A percentile compares a stretch with the other conserved stretches of the same genome.
These are phyloP conservation scores for Pseudomassariella vexata DNA, from an alignment of 2,329 filamentous ascomycete genomes.

Conservation along the genomic window DNA sequence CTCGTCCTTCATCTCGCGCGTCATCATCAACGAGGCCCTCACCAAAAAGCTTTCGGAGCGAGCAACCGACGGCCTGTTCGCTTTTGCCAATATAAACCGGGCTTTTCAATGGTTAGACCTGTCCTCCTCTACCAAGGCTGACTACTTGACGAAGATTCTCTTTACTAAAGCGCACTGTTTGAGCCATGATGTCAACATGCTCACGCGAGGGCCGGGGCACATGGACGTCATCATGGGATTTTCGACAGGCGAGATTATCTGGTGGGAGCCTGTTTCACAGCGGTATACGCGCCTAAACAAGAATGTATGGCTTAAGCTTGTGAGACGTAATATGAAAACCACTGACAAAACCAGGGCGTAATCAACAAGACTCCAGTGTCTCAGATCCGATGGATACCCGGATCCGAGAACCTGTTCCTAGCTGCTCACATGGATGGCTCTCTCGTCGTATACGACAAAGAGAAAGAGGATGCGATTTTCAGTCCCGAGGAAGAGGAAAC, in stretches of 20 bases:
- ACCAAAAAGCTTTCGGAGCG: slow-evolving; percentile 76
- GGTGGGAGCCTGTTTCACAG: slow-evolving; percentile 96
- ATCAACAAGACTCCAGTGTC: slow-evolving; percentile 84
- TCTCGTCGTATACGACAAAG: slow-evolving; percentile 91
- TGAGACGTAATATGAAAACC: slow-evolving; percentile 2
- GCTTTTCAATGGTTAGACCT: slow-evolving; percentile 96
- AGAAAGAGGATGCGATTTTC: slow-evolving; percentile 64
- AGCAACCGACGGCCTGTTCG: slow-evolving; percentile 72
- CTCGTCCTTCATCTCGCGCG: slow-evolving; percentile 95
- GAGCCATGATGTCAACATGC: slow-evolving; percentile 84
- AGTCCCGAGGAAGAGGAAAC: slow-evolving; percentile 26
- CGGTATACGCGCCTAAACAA: slow-evolving; percentile 96
- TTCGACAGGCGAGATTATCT: slow-evolving; percentile 93
- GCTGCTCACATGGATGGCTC: slow-evolving; percentile 89
- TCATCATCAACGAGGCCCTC: slow-evolving; percentile 81
- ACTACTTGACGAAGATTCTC: slow-evolving; percentile 90
- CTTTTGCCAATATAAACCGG: slow-evolving; percentile 92
- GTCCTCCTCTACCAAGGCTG: slow-evolving; percentile 70
- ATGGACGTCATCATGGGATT: slow-evolving; percentile 94
- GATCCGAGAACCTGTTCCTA: slow-evolving; percentile 87
- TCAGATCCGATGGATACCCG: slow-evolving; percentile 88
- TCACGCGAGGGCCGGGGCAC: slow-evolving; percentile 74
- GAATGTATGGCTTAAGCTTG: slow-evolving; percentile 54
- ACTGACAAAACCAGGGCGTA: slow-evolving; percentile 62
- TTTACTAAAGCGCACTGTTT: slow-evolving; percentile 96